Conservation (phyloP, 148 eudicot species). For the Cornus florida region DNA sequence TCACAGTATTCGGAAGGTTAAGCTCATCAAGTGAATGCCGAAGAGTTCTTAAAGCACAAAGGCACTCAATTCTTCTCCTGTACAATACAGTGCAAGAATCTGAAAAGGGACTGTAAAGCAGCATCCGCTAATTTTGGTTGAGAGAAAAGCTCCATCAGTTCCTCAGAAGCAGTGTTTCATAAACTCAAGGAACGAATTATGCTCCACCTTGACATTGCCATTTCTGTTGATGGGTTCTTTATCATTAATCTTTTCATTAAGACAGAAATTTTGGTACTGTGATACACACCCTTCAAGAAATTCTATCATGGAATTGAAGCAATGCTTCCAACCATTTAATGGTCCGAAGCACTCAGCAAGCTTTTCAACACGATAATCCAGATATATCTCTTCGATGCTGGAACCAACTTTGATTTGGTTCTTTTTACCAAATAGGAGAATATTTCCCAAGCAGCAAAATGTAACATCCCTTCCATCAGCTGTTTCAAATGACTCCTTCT, state of each 20-base stretch:
- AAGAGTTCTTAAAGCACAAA: conserved; percentile 28
- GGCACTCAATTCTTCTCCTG: conserved; percentile 25
- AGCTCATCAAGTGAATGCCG: conserved; percentile 26
- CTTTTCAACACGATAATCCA: conserved; percentile 42
- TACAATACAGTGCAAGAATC: neutral
- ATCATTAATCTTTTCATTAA: conserved; percentile 15
- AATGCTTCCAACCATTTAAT: conserved; percentile 47
- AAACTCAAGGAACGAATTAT: conserved; percentile 30
- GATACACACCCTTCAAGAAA: conserved; percentile 45
- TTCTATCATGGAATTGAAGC: conserved; percentile 29
- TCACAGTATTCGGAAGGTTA: conserved; percentile 16
- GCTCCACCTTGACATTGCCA: neutral
- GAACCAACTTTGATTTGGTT: conserved; percentile 27
- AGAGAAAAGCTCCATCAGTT: conserved; percentile 27
- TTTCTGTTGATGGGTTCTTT: conserved; percentile 7
- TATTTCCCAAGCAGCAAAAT: conserved; percentile 28
- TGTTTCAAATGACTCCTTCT: conserved; percentile 19
- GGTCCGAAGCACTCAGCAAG: conserved; percentile 42
- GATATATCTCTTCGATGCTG: conserved; percentile 34
- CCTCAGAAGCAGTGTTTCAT: conserved; percentile 31
- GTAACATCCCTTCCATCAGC: conserved; percentile 11
- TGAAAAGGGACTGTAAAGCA: neutral
- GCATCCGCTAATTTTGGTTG: neutral
- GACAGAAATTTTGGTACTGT: conserved; percentile 15
- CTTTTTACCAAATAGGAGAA: conserved; percentile 42